Evolutionary conservation across 2,329 filamentous ascomycete genomes (phyloP).

Genomic region (Aspergillus caelatus): DNA sequence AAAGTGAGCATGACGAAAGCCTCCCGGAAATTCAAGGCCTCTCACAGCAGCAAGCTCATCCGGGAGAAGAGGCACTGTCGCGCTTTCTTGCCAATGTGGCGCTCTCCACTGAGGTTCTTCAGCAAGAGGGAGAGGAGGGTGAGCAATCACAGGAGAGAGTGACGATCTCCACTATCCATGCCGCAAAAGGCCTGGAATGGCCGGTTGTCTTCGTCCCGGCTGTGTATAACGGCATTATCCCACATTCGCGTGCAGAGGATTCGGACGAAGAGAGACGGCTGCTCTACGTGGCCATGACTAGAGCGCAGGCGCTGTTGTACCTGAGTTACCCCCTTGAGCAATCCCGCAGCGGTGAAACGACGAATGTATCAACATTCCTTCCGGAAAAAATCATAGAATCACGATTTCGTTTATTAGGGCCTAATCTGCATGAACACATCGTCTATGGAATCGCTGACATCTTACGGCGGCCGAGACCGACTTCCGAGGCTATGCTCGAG

Average conservation of each 20-base stretch:
- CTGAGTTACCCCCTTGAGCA: constrained; percentile 76
- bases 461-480: constrained; percentile 64
- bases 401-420: constrained; percentile 65
- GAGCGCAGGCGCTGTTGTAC: constrained; percentile 83
- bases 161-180: constrained; percentile 94
- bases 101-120: constrained; percentile 72
- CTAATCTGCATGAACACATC: constrained; percentile 65
- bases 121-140: constrained; percentile 56
- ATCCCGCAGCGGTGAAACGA: constrained; percentile 60
- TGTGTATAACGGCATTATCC: constrained; percentile 86
- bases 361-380: constrained; percentile 74
- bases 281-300: constrained; percentile 95
- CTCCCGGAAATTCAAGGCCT: constrained; percentile 71
- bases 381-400: constrained; percentile 55
- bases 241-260: constrained; percentile 84
- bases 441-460: constrained; percentile 72
- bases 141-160: constrained; percentile 61
- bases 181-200: constrained; percentile 95
- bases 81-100: constrained; percentile 88
- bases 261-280: constrained; percentile 83
- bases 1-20: constrained; percentile 57
- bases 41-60: constrained; percentile 58
- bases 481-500: constrained; percentile 57
- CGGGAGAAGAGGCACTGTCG: constrained; percentile 66
- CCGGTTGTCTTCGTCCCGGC: constrained; percentile 91